A percentile compares a stretch with the other conserved stretches of the same genome.
Evolutionary conservation across 2,329 filamentous ascomycete genomes (phyloP).

Genomic region (Apiospora rasikravindrae): DNA sequence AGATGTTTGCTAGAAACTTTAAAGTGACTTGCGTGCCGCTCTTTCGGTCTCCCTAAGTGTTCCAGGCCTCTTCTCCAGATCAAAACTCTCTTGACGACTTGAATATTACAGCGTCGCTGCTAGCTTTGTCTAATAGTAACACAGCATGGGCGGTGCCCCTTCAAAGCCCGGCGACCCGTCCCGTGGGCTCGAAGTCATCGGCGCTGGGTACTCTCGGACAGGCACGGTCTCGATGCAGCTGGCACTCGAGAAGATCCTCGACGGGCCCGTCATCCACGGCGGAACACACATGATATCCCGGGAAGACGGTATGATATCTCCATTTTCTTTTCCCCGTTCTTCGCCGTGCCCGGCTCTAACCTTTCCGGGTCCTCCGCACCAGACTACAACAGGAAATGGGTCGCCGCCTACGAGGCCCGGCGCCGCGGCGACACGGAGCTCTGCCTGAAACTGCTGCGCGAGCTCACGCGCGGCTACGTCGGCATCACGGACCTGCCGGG

Average conservation of each 20-base stretch:
- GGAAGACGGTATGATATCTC: slow-evolving; percentile 38
- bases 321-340: neutral
- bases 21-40: too few species aligned
- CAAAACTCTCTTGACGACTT: too few species aligned
- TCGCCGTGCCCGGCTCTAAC: too few species aligned
- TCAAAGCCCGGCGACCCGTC: slow-evolving; percentile 11
- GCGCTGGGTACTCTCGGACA: slow-evolving; percentile 50
- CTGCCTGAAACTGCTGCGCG: slow-evolving; percentile 30
- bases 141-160: slow-evolving; percentile 1
- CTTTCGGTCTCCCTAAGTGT: too few species aligned
- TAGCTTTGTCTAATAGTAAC: neutral
- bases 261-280: slow-evolving; percentile 55
- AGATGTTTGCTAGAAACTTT: too few species aligned
- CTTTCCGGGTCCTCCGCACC: too few species aligned
- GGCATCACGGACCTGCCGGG: slow-evolving; percentile 28
- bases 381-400: slow-evolving; percentile 4
- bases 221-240: slow-evolving; percentile 56
- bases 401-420: slow-evolving; percentile 31
- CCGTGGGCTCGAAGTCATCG: slow-evolving; percentile 45
- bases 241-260: slow-evolving; percentile 52
- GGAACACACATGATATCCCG: slow-evolving; percentile 46
- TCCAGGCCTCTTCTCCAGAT: too few species aligned
- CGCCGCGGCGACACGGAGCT: slow-evolving; percentile 29
- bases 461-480: slow-evolving; percentile 30
- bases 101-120: too few species aligned